Conservation (phyloP, 2,329 filamentous ascomycete species). For the Myriosclerotinia curreyana region DNA sequence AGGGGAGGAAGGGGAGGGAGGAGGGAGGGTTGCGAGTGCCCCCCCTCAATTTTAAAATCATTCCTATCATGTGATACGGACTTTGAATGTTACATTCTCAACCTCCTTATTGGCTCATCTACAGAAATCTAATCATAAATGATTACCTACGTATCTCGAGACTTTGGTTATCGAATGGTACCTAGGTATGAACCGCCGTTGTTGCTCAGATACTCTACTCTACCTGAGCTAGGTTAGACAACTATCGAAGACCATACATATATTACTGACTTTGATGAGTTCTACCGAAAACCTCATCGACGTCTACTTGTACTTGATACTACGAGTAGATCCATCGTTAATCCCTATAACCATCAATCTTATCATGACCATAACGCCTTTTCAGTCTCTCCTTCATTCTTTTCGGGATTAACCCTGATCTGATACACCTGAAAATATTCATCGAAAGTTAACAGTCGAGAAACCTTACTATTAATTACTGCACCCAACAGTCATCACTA, state of each 20-base stretch:
- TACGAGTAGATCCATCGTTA: neutral
- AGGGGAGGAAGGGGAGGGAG: no score
- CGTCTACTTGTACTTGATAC: neutral
- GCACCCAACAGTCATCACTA: neutral
- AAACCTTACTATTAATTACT: neutral
- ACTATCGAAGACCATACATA: neutral
- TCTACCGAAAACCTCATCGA: neutral
- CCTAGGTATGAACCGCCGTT: neutral
- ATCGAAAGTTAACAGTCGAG: neutral
- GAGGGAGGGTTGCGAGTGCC: neutral
- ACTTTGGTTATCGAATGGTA: neutral
- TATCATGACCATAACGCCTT: neutral
- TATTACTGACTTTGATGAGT: neutral
- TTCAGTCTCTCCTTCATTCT: no score
- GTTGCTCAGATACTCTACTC: neutral
- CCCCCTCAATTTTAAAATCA: neutral
- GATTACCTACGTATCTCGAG: neutral
- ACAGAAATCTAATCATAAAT: no score
- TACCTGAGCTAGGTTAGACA: neutral
- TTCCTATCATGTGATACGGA: neutral
- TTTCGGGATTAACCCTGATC: neutral
- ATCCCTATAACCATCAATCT: neutral
- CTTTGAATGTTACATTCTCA: neutral
- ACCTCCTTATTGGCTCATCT: neutral
- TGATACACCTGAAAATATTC: neutral